Base-by-base conservation (phyloP, 176 grass and related monocot genomes). In the Paspalum notatum region DNA sequence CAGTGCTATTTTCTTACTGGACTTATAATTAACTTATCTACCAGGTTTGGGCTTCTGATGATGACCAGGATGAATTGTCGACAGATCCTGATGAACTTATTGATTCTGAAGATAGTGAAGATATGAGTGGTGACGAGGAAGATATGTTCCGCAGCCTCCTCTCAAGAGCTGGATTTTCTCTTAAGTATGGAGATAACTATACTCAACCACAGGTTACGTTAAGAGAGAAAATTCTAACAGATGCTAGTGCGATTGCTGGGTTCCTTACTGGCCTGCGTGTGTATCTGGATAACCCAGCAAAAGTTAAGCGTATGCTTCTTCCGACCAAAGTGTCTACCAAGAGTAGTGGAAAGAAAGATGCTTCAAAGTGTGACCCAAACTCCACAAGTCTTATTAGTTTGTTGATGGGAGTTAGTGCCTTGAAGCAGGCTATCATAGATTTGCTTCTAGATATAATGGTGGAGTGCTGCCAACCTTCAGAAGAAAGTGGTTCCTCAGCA, bases 401-500 rank as follows among this genome's bases (percentile, higher is more conserved):
- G 83, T 64, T 98, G 62, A 95, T 98, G 96, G 92, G 88, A 21
- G 90, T 94, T 78, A 95, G 83, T 57, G 93, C 91, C 82, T 91
- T 97, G 86, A 91, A 93, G 84, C 90, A 98, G 68, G 92, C 92
- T 76, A 95, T 95, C 54, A 85, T 98, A 84, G 92, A 95, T 85
- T 93, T 95, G 76, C 93, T 98, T 82, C 54, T 98, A 57, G 96
- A 98, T 93, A 95, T 92, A 74, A 93, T 98, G 96, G 96, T 95
- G 21, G 90, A 98, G 75, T 98, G 96, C 74, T 98, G 96, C 72
- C 89, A 91, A 76, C 83, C 92, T 67, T 89, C 89, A 49, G 92
- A 94, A 85, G 92, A 80, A 82, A 85, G 84, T 86, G 83, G 76
- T 74, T 94, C 86, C 47, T 77, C 71, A 39, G 63, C 84, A 85